Percentiles rank a stretch among this genome's conserved stretches.
These are phyloP conservation scores for Casuarina cunninghamiana DNA, from an alignment of 306 rosid genomes.

Conservation along the genomic window DNA sequence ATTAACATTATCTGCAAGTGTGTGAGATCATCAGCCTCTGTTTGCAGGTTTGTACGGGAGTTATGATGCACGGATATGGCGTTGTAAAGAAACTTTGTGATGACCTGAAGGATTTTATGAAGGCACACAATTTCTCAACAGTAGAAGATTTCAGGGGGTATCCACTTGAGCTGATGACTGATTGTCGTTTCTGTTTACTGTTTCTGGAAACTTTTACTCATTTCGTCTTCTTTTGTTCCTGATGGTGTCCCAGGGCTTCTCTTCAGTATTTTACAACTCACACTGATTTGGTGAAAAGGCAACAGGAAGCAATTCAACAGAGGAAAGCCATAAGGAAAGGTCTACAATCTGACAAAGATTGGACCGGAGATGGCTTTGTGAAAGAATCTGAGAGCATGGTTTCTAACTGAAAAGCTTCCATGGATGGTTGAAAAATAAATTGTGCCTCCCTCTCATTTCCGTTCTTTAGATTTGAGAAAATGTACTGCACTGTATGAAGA, in stretches of 20 bases:
- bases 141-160: constrained; percentile 97
- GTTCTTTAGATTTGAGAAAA: constrained; percentile 1
- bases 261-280: constrained; percentile 87
- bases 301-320: constrained; percentile 77
- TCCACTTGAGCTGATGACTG: constrained; percentile 9
- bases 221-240: not conserved
- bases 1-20: not conserved
- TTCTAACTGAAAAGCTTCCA: constrained; percentile 53
- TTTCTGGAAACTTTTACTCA: not conserved
- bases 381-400: constrained; percentile 96
- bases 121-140: constrained; percentile 71
- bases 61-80: constrained; percentile 98
- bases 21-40: constrained; percentile 1
- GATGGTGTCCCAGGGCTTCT: constrained; percentile 57
- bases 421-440: constrained; percentile 10
- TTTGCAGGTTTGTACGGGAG: constrained; percentile 91
- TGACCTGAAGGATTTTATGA: constrained; percentile 91
- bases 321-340: constrained; percentile 84
- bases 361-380: constrained; percentile 99
- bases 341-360: constrained; percentile 84
- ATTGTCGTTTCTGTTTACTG: not conserved
- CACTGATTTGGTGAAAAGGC: constrained; percentile 82
- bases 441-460: not conserved
- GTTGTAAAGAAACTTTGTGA: constrained; percentile 78
- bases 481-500: constrained; percentile 18